Percentiles rank a stretch among this genome's conserved stretches.
phyloP scores from a whole-genome alignment of 441 rosid genomes.

The Brassica hybrid region DNA sequence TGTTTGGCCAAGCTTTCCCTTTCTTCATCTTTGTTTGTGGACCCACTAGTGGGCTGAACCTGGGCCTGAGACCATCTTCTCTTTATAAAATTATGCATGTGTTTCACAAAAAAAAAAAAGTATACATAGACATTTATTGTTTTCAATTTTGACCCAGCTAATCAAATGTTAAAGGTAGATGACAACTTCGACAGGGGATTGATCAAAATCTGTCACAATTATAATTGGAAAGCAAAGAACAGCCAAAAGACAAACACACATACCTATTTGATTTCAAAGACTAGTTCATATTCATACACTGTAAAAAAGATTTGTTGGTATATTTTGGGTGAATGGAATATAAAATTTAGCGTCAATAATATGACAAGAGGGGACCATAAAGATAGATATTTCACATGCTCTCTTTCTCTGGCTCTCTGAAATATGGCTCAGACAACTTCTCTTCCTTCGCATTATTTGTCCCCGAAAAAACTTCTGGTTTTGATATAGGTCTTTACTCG shows the following conservation, averaged over 20 bases:
- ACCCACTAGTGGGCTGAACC: too few relatives aligned
- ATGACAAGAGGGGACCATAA: slow-evolving; percentile 40
- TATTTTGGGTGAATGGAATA: slow-evolving; percentile 1
- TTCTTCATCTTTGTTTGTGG: too few relatives aligned
- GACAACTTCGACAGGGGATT: neutral
- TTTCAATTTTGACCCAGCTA: neutral
- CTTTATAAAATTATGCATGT: too few relatives aligned
- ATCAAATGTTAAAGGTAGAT: slow-evolving; percentile 18
- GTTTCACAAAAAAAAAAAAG: too few relatives aligned
- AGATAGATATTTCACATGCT: slow-evolving; percentile 7
- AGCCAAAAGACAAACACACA: slow-evolving; percentile 27
- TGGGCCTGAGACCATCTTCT: too few relatives aligned
- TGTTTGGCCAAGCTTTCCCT: too few relatives aligned
- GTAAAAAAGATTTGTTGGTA: neutral
- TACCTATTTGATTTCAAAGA: slow-evolving; percentile 4
- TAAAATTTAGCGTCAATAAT: neutral
- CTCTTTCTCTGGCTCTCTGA: slow-evolving; percentile 25
- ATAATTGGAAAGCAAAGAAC: slow-evolving; percentile 33
- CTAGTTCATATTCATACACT: neutral
- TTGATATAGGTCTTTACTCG: neutral
- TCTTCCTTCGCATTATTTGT: slow-evolving; percentile 32
- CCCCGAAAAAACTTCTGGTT: slow-evolving; percentile 22
- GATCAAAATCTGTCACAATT: neutral
- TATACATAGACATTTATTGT: neutral
- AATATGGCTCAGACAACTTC: slow-evolving; percentile 34